These are phyloP conservation scores for Pelargonium myrrhifolium DNA, from an alignment of 441 rosid genomes.

Conservation along the genomic window DNA sequence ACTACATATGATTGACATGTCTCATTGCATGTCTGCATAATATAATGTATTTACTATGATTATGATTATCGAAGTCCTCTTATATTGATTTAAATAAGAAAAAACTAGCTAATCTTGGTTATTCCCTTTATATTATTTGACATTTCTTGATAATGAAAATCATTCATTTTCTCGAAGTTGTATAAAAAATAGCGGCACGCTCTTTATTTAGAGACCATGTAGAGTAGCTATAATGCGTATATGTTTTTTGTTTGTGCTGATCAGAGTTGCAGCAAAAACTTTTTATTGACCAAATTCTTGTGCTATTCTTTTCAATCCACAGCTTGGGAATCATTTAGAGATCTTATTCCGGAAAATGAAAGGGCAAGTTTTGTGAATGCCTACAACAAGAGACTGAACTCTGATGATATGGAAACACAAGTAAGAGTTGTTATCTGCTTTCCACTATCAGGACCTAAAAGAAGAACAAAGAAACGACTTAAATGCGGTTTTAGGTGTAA, in stretches of 20 bases:
- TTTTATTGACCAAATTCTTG: conserved; percentile 9
- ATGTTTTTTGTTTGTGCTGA: conserved; percentile 4
- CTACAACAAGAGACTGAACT: conserved; percentile 64
- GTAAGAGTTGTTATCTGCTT: conserved; percentile 35
- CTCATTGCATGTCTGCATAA: not conserved
- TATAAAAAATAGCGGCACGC: not conserved
- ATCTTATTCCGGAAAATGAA: conserved; percentile 81
- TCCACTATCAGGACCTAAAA: too few species aligned
- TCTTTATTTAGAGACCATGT: not conserved
- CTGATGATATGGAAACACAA: conserved; percentile 71
- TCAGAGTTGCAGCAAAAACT: conserved; percentile 1
- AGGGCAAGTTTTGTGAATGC: conserved; percentile 62
- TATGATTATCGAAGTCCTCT: not conserved
- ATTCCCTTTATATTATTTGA: too few species aligned
- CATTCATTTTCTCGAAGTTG: not conserved
- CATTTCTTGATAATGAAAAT: too few species aligned
- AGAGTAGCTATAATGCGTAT: not conserved
- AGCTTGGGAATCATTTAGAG: conserved; percentile 95
- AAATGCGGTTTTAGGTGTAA: too few species aligned
- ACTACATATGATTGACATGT: not conserved
- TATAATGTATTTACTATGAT: not conserved
- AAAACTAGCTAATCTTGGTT: too few species aligned
- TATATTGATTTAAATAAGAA: not conserved
- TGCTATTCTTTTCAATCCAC: conserved; percentile 13
- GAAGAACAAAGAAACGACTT: too few species aligned